Base-by-base conservation (phyloP, 192 early-diverging fungal genomes). In the Coemansia biformis region DNA sequence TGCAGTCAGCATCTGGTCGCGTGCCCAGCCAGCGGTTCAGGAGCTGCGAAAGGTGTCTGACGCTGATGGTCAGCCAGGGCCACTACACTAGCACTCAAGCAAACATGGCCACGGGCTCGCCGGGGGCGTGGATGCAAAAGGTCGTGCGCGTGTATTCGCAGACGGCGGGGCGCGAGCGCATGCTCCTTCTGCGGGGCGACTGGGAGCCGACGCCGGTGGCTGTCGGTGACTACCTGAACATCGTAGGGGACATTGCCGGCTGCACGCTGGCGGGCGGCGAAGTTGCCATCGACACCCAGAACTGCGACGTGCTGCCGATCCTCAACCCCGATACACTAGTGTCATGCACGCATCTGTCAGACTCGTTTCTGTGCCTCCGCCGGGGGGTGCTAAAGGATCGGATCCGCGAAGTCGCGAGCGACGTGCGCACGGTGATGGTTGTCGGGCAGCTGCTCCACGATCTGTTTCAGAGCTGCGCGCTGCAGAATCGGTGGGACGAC, bases 361-460 rank as follows among this genome's bases (percentile, higher is more conserved):
- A 92, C 12, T 81, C 80, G 15, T 90, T 86, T 37, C 33, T 51
- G 0, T 98, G 95, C 56, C 49, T 86, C 16, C 81, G 95, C 5
- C 84, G 81, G 31, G 81, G 87, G 0, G 83, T 93, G 17, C 65
- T 98, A 8, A 77, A 88, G 33, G 80, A 83, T 39, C 75, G 86
- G 23, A 54, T 88, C 4, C 58, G 68, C 5, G 54, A 77, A 53
- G 59, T 56, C 48, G 34, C 40, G 21, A 68, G 69, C 17, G 71
- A 77, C n/a, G 71, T 66, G 2, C 76, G 59, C 14, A 65, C 78
- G 1, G 66, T 85, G 8, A 59, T 88, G 63, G 75, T 95, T 38
- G 73, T 83, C 30, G 93, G 93, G n/a, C 78, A 60, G 13, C 60
- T 98, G n/a, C 54, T 91, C 14, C 95, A 98, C 52, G 75, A 84